Evolutionary conservation across 108 stramenopile species (phyloP).

Genomic region (Cyclostephanos tholiformis): DNA sequence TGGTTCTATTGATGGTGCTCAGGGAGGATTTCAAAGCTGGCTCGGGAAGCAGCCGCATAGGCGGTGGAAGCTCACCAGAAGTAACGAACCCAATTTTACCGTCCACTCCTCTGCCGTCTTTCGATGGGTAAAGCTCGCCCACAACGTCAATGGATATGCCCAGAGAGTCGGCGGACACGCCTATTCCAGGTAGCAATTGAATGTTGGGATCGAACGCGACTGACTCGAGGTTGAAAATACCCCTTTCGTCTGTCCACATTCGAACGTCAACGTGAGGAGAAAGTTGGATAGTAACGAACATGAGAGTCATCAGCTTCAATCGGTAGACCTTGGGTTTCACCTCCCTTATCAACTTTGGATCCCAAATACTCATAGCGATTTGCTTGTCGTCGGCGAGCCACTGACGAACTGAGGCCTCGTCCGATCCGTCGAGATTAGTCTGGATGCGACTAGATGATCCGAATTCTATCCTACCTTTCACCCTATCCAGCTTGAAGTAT

Average conservation of each 20-base stretch:
- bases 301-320: constrained; percentile 74
- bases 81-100: constrained; percentile 76
- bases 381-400: constrained; percentile 70
- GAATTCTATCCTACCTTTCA: constrained; percentile 66
- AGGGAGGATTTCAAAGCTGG: constrained; percentile 55
- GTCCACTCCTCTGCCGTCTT: constrained; percentile 67
- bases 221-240: constrained; percentile 69
- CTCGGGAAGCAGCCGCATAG: constrained; percentile 70
- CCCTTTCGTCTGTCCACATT: constrained; percentile 64
- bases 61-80: constrained; percentile 61
- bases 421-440: constrained; percentile 52
- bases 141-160: constrained; percentile 77
- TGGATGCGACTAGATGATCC: constrained; percentile 65
- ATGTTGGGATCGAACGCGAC: constrained; percentile 80
- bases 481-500: constrained; percentile 67
- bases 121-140: constrained; percentile 66
- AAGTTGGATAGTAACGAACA: constrained; percentile 80
- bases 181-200: constrained; percentile 68
- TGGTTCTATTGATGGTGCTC: constrained; percentile 66
- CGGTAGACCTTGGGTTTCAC: constrained; percentile 59
- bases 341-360: constrained; percentile 59
- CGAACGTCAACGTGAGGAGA: constrained; percentile 72
- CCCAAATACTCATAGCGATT: constrained; percentile 78
- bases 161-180: constrained; percentile 51
- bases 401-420: constrained; percentile 40